phyloP scores from a whole-genome alignment of 345 rosid species.

The Leavenworthia alabamica region DNA sequence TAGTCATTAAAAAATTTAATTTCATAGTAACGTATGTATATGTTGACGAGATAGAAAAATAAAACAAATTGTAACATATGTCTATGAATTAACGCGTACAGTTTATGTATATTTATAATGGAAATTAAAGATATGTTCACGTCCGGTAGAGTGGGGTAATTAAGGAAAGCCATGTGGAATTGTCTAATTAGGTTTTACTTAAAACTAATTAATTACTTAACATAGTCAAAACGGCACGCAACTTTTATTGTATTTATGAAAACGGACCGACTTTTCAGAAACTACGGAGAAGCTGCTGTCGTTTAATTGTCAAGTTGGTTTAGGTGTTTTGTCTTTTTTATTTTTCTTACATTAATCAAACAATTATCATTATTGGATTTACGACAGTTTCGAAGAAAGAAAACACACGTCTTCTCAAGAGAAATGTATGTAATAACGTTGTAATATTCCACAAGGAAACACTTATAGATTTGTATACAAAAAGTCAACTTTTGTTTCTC shows the following conservation, averaged over 20 bases:
- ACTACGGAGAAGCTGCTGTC: conserved; percentile 11
- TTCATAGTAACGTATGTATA: too few relatives aligned
- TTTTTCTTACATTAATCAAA: conserved; percentile 2
- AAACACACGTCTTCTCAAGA: not conserved
- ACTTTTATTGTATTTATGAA: conserved; percentile 2
- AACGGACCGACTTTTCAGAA: conserved; percentile 14
- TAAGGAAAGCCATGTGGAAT: conserved; percentile 30
- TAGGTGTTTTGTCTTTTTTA: not conserved
- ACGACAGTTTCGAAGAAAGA: too few relatives aligned
- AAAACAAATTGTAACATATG: too few relatives aligned
- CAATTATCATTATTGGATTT: too few relatives aligned
- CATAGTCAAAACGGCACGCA: conserved; percentile 18
- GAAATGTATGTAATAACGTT: not conserved
- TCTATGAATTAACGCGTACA: not conserved
- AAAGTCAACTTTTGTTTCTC: not conserved
- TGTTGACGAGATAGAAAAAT: too few relatives aligned
- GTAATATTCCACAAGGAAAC: not conserved
- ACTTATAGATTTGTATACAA: not conserved
- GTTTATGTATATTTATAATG: not conserved
- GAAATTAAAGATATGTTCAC: not conserved
- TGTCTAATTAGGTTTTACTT: not conserved
- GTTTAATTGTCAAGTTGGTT: not conserved
- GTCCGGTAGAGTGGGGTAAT: conserved; percentile 20
- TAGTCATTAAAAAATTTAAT: too few relatives aligned
- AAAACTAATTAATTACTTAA: not conserved